These are phyloP conservation scores for Hericium rajendrae DNA, from an alignment of 768 basidiomycete genomes.

Conservation along the genomic window DNA sequence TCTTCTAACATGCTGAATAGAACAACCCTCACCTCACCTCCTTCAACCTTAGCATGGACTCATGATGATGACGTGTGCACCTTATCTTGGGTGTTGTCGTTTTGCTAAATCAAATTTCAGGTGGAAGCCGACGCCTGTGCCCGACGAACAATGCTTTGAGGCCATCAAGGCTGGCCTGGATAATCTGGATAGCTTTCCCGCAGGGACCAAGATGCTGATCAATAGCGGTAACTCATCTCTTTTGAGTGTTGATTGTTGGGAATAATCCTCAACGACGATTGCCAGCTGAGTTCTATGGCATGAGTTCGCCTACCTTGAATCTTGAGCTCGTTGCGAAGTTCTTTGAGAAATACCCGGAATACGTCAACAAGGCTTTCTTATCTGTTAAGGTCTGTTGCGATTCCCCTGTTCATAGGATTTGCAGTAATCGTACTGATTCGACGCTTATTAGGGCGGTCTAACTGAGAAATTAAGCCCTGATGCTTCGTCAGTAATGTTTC, in stretches of 20 bases:
- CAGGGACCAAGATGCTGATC: slow-evolving; percentile 38
- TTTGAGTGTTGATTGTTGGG: too few species aligned
- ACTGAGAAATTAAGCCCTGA: slow-evolving; percentile 10
- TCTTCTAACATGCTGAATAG: neutral
- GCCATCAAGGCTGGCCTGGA: slow-evolving; percentile 46
- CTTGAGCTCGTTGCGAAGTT: slow-evolving; percentile 40
- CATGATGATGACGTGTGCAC: slow-evolving; percentile 45
- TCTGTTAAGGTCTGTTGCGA: slow-evolving; percentile 33
- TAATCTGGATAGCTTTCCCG: slow-evolving; percentile 29
- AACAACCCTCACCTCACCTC: neutral
- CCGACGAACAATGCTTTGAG: slow-evolving; percentile 53
- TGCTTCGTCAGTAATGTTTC: neutral
- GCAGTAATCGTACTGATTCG: neutral
- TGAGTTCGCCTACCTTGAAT: slow-evolving; percentile 30
- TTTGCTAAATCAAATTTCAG: neutral
- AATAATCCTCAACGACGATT: too few species aligned
- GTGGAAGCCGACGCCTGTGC: slow-evolving; percentile 34
- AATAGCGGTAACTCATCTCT: slow-evolving; percentile 32
- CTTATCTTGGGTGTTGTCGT: neutral
- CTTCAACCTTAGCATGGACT: slow-evolving; percentile 31
- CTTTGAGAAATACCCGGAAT: slow-evolving; percentile 35
- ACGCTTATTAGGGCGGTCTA: neutral
- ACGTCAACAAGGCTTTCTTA: slow-evolving; percentile 36
- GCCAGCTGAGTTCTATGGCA: slow-evolving; percentile 49
- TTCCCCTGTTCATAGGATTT: neutral